These are phyloP conservation scores for Eruca vesicaria DNA, from an alignment of 441 rosid genomes.

Conservation along the genomic window DNA sequence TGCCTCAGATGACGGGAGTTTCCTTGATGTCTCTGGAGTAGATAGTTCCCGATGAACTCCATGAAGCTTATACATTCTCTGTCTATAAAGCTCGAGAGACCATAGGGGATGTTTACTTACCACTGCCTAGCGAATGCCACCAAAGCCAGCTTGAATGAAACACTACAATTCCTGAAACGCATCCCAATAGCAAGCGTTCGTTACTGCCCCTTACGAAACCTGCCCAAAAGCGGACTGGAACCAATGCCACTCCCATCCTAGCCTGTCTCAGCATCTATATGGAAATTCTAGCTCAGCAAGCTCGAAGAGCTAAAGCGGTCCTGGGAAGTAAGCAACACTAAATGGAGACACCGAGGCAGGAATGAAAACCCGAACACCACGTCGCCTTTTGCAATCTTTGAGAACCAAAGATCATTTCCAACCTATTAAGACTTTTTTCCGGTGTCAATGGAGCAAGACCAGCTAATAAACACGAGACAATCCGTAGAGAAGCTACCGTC, in stretches of 20 bases:
- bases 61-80: background rate
- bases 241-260: background rate
- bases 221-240: background rate
- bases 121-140: background rate
- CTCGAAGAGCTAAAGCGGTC: background rate
- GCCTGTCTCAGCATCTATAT: background rate
- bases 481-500: background rate
- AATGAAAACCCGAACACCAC: background rate
- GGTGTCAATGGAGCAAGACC: background rate
- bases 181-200: background rate
- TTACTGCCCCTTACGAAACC: background rate
- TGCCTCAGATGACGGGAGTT: background rate
- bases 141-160: background rate
- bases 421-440: background rate
- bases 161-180: background rate
- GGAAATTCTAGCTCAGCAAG: background rate
- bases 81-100: background rate
- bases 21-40: background rate
- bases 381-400: background rate
- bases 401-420: background rate
- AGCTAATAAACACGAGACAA: background rate
- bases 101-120: background rate
- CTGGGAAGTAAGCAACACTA: background rate
- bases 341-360: background rate
- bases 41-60: background rate